These are phyloP conservation scores for Picea abies DNA, from an alignment of 83 land plant species.

Conservation along the genomic window DNA sequence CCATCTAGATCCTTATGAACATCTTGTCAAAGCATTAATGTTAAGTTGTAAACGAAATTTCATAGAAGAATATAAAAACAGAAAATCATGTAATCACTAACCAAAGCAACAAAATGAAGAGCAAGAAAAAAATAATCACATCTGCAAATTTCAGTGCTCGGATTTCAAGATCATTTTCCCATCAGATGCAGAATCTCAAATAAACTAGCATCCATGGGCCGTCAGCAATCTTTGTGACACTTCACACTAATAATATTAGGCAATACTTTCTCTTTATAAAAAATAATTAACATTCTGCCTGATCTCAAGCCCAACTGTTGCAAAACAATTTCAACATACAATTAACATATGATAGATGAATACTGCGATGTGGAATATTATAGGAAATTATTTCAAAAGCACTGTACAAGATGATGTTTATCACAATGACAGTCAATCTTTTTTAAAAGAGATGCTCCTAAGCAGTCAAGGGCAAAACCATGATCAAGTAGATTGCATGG, in stretches of 20 bases:
- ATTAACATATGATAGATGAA: conserved; percentile 4
- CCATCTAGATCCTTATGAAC: not conserved
- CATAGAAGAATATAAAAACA: not conserved
- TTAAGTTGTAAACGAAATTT: not conserved
- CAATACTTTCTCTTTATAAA: conserved; percentile 11
- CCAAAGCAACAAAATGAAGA: conserved; percentile 3
- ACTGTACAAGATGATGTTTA: conserved; percentile 9
- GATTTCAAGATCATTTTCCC: not conserved
- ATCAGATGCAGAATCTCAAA: conserved; percentile 9
- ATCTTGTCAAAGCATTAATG: conserved; percentile 1
- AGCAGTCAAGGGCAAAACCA: conserved; percentile 7
- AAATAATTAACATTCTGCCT: conserved; percentile 1
- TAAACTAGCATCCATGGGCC: not conserved
- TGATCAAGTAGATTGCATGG: not conserved
- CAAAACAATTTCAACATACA: conserved; percentile 10
- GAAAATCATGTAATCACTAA: not conserved
- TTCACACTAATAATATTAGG: not conserved
- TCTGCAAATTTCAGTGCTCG: not conserved
- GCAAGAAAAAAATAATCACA: not conserved
- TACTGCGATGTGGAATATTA: not conserved
- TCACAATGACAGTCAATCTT: not conserved
- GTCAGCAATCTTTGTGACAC: not conserved
- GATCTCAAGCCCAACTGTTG: conserved; percentile 12
- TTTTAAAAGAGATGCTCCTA: conserved; percentile 9
- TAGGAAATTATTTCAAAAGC: conserved; percentile 12